Percentiles rank a stretch among this genome's conserved stretches.
Conservation (phyloP, 2,329 filamentous ascomycete species). For the Epichloe baconii region DNA sequence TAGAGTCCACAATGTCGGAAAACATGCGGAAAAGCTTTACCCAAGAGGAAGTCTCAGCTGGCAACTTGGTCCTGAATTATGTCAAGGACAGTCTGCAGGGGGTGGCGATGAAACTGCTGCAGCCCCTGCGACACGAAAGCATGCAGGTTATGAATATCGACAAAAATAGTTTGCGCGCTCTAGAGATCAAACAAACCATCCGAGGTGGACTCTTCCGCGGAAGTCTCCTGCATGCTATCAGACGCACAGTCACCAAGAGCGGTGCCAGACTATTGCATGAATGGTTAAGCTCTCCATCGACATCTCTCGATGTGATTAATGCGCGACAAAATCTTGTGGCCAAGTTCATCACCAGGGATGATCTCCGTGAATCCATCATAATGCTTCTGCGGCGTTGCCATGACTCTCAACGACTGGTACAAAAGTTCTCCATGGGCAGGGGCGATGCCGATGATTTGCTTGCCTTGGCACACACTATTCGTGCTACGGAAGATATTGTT, state of each 20-base stretch:
- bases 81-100: slow-evolving; percentile 68
- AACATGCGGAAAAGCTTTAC: slow-evolving; percentile 46
- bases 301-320: slow-evolving; percentile 68
- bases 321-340: slow-evolving; percentile 70
- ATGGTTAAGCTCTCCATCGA: slow-evolving; percentile 82
- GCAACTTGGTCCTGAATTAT: slow-evolving; percentile 72
- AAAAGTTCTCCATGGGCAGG: slow-evolving; percentile 84
- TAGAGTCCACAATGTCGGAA: slow-evolving; percentile 57
- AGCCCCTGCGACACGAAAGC: slow-evolving; percentile 60
- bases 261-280: slow-evolving; percentile 73
- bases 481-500: slow-evolving; percentile 56
- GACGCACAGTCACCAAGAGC: slow-evolving; percentile 81
- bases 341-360: slow-evolving; percentile 54
- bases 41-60: slow-evolving; percentile 58
- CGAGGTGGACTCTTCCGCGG: slow-evolving; percentile 67
- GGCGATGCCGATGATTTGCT: slow-evolving; percentile 89
- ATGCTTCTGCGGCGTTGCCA: slow-evolving; percentile 60
- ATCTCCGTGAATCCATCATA: slow-evolving; percentile 57
- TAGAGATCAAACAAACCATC: slow-evolving; percentile 81
- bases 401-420: slow-evolving; percentile 79
- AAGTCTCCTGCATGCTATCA: slow-evolving; percentile 79
- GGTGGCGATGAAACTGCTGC: slow-evolving; percentile 67
- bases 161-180: slow-evolving; percentile 74
- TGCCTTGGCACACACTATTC: slow-evolving; percentile 67
- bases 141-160: slow-evolving; percentile 82